phyloP scores from a whole-genome alignment of 345 rosid genomes.

The Gossypium rotundifolium region DNA sequence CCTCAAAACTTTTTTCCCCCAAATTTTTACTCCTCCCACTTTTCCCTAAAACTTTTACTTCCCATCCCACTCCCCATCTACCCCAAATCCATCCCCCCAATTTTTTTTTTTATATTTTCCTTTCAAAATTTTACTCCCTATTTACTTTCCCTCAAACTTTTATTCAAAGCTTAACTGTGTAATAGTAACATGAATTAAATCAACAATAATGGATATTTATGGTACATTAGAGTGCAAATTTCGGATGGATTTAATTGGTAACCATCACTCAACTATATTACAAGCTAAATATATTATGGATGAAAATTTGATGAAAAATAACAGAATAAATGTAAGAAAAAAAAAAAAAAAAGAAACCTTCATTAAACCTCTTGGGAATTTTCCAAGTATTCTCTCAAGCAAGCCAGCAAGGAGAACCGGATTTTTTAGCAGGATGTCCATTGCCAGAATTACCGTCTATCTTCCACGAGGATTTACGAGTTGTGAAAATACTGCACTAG shows the following conservation, averaged over 20 bases:
- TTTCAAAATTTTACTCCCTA: no score
- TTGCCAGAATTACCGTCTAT: slow-evolving; percentile 26
- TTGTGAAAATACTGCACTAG: slow-evolving; percentile 95
- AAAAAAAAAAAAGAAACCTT: slow-evolving; percentile 12
- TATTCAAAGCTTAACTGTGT: no score
- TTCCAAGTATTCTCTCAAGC: slow-evolving; percentile 14
- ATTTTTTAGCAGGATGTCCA: slow-evolving; percentile 9
- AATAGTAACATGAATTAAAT: slow-evolving; percentile 11
- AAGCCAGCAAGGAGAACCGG: slow-evolving; percentile 7
- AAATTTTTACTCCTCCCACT: no score
- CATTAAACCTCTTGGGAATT: slow-evolving; percentile 11
- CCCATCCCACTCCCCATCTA: no score
- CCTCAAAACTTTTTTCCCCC: no score
- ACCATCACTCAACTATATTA: slow-evolving; percentile 36
- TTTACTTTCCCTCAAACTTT: no score
- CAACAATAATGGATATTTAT: slow-evolving; percentile 18
- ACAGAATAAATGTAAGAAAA: slow-evolving; percentile 12
- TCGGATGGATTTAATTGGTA: slow-evolving; percentile 15
- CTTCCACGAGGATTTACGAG: slow-evolving; percentile 98
- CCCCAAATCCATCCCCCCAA: no score
- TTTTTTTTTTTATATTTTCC: no score
- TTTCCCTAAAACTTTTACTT: no score
- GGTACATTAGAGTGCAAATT: slow-evolving; percentile 15
- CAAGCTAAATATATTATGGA: slow-evolving; percentile 29
- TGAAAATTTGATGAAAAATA: slow-evolving; percentile 23